Evolutionary conservation across 441 rosid genomes (phyloP).

Genomic region (Biscutella laevigata): DNA sequence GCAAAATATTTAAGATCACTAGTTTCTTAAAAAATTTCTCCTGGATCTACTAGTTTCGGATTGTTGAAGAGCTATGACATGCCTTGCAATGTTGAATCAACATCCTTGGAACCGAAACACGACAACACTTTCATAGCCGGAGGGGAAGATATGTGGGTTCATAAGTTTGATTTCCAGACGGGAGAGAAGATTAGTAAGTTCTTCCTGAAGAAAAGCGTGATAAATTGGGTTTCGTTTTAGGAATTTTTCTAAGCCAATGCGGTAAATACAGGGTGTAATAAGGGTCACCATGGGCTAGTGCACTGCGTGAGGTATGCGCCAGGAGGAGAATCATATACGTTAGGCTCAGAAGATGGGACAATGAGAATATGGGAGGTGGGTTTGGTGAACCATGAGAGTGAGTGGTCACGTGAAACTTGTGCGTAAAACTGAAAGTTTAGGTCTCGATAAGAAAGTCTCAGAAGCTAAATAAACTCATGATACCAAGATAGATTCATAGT

Average conservation of each 20-base stretch:
- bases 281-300: slow-evolving; percentile 98
- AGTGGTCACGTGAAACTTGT: slow-evolving; percentile 54
- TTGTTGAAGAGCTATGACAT: slow-evolving; percentile 58
- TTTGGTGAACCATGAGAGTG: slow-evolving; percentile 40
- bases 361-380: slow-evolving; percentile 89
- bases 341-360: slow-evolving; percentile 96
- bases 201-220: not conserved
- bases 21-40: too few relatives aligned
- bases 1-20: too few relatives aligned
- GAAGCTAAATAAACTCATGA: slow-evolving; percentile 18
- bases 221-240: not conserved
- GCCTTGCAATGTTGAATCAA: slow-evolving; percentile 83
- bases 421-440: slow-evolving; percentile 54
- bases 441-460: slow-evolving; percentile 41
- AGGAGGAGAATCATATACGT: slow-evolving; percentile 89
- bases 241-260: slow-evolving; percentile 1
- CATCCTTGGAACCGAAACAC: slow-evolving; percentile 82
- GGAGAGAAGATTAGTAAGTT: slow-evolving; percentile 84
- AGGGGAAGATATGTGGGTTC: slow-evolving; percentile 48
- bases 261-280: slow-evolving; percentile 68
- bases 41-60: slow-evolving; percentile 41
- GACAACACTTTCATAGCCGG: slow-evolving; percentile 85
- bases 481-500: not conserved
- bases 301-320: slow-evolving; percentile 89
- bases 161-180: slow-evolving; percentile 69